Conservation (phyloP, 108 stramenopile genomes). For the Mayamaea pseudoterrestris region DNA sequence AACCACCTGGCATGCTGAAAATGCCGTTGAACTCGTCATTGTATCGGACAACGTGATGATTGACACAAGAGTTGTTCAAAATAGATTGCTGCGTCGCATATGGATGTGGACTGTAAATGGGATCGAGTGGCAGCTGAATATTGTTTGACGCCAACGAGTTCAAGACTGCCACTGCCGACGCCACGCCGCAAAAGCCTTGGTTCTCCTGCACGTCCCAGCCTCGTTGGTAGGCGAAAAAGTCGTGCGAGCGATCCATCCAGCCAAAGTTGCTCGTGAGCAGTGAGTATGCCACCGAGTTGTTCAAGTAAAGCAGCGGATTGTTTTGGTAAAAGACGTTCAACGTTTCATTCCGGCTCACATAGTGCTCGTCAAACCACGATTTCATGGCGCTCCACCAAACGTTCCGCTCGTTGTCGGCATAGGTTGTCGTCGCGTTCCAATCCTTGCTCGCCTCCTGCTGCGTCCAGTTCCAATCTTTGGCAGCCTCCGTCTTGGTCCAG, state of each 20-base stretch:
- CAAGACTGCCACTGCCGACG: slow-evolving; percentile 44
- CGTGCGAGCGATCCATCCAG: slow-evolving; percentile 13
- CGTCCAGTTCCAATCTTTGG: background rate
- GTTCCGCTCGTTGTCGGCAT: background rate
- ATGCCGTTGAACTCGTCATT: slow-evolving; percentile 24
- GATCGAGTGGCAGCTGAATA: slow-evolving; percentile 52
- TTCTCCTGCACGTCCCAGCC: slow-evolving; percentile 81
- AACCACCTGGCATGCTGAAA: slow-evolving; percentile 37
- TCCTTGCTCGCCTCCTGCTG: background rate
- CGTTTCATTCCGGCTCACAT: background rate
- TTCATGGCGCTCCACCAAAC: slow-evolving; percentile 2
- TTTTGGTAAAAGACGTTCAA: background rate
- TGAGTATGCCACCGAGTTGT: slow-evolving; percentile 1
- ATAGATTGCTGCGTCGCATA: slow-evolving; percentile 66
- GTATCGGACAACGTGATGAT: slow-evolving; percentile 23
- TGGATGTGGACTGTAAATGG: slow-evolving; percentile 50
- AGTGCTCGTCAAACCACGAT: slow-evolving; percentile 5
- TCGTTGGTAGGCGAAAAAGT: slow-evolving; percentile 53
- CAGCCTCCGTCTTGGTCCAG: background rate
- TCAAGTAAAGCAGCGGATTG: slow-evolving; percentile 6
- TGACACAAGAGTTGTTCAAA: slow-evolving; percentile 28
- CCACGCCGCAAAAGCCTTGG: slow-evolving; percentile 75
- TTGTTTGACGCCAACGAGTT: slow-evolving; percentile 47
- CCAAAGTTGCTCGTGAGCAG: slow-evolving; percentile 7
- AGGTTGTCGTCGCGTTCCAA: slow-evolving; percentile 4